Conservation (phyloP, 805 yeast genomes). For the Ogataea populi-albae region DNA sequence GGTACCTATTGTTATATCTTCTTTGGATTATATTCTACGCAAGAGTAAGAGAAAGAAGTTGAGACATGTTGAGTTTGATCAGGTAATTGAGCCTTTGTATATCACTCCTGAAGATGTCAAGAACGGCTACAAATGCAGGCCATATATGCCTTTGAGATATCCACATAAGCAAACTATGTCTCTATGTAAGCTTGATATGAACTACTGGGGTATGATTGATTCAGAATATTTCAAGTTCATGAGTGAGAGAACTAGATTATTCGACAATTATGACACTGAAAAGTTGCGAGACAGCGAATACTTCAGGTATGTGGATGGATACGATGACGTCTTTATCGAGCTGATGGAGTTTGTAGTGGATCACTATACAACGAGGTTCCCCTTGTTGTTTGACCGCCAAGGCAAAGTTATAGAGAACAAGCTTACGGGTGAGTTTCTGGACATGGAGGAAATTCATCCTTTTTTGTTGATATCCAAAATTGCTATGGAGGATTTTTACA, state of each 20-base stretch:
- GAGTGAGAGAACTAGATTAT: constrained; percentile 39
- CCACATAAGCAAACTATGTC: constrained; percentile 56
- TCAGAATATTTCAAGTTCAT: constrained; percentile 43
- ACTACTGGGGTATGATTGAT: constrained; percentile 51
- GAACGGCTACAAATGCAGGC: constrained; percentile 35
- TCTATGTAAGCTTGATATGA: constrained; percentile 44
- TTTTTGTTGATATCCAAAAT: constrained; percentile 42
- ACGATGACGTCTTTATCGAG: constrained; percentile 40
- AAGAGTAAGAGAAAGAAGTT: no score
- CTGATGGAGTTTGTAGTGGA: constrained; percentile 41
- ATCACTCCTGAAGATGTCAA: constrained; percentile 19
- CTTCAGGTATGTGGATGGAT: constrained; percentile 37
- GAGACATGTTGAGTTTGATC: no score
- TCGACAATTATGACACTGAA: constrained; percentile 37
- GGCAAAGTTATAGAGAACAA: constrained; percentile 40
- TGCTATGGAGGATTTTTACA: constrained; percentile 50
- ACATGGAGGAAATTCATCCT: constrained; percentile 45
- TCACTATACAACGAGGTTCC: constrained; percentile 44
- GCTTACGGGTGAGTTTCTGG: constrained; percentile 41
- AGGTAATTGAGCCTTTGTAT: constrained; percentile 16
- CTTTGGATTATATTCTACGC: not conserved
- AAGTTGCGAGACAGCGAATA: constrained; percentile 35
- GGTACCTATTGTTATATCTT: constrained; percentile 11
- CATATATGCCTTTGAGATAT: constrained; percentile 54
- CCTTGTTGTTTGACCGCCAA: constrained; percentile 37